These are phyloP conservation scores for Ambrosiella cleistominuta DNA, from an alignment of 2,329 filamentous ascomycete species.

Conservation along the genomic window DNA sequence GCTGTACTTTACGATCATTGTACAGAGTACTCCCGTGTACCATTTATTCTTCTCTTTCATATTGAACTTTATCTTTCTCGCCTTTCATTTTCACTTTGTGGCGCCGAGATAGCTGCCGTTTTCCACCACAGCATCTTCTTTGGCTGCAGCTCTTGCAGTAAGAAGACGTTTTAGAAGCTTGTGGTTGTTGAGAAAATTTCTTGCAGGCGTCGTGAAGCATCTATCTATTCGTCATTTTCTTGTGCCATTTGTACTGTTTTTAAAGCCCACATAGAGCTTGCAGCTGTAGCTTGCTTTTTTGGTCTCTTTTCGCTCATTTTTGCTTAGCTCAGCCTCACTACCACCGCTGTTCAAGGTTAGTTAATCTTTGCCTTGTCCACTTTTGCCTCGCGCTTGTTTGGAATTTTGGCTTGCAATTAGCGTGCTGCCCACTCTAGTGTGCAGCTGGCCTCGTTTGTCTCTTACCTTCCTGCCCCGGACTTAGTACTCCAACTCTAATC, in stretches of 20 bases:
- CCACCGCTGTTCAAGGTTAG: not conserved
- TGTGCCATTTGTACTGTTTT: too few species aligned
- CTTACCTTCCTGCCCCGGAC: not conserved
- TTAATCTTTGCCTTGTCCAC: not conserved
- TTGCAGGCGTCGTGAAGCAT: too few species aligned
- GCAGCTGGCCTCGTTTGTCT: not conserved
- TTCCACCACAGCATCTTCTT: not conserved
- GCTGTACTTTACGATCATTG: too few species aligned
- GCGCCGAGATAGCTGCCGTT: not conserved
- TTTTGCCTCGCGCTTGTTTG: conserved; percentile 1
- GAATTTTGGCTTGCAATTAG: not conserved
- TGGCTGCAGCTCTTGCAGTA: not conserved
- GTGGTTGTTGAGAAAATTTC: too few species aligned
- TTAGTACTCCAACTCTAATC: conserved; percentile 5
- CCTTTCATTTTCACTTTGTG: not conserved
- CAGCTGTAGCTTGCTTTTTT: not conserved
- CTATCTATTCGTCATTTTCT: too few species aligned
- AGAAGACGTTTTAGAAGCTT: too few species aligned
- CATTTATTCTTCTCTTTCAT: not conserved
- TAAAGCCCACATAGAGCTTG: not conserved
- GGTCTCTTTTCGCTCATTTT: not conserved
- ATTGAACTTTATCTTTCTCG: not conserved
- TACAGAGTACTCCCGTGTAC: not conserved
- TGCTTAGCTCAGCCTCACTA: not conserved
- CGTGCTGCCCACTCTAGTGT: not conserved